phyloP scores from a whole-genome alignment of 2,329 filamentous ascomycete species.

The Aureobasidium mangrovei region DNA sequence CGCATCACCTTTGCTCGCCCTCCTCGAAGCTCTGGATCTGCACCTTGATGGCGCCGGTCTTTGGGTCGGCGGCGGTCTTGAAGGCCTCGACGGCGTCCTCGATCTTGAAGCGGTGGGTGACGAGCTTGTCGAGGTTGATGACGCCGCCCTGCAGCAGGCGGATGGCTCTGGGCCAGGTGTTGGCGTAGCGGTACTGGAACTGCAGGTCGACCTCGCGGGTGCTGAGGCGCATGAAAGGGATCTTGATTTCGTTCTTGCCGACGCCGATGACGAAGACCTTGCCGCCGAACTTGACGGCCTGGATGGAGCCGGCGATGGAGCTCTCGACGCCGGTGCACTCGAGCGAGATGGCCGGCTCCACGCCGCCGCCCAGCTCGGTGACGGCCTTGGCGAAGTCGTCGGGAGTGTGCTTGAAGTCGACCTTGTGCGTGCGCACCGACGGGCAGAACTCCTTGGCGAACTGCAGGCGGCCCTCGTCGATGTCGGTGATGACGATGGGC shows the following conservation, averaged over 20 bases:
- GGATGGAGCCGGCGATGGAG: constrained; percentile 77
- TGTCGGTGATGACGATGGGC: constrained; percentile 89
- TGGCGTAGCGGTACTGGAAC: constrained; percentile 93
- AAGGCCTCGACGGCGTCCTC: constrained; percentile 88
- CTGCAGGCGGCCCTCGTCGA: constrained; percentile 72
- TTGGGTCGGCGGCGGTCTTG: constrained; percentile 76
- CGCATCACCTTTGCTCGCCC: constrained; percentile 21
- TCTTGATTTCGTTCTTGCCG: constrained; percentile 87
- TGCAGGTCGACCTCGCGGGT: constrained; percentile 89
- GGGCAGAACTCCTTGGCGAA: constrained; percentile 83
- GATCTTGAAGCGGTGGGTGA: constrained; percentile 78
- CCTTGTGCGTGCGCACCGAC: constrained; percentile 69
- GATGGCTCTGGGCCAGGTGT: constrained; percentile 93
- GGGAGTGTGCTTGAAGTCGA: constrained; percentile 52
- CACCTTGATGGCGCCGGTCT: constrained; percentile 95
- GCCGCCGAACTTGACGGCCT: constrained; percentile 86
- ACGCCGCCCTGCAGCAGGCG: constrained; percentile 76
- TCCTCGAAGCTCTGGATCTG: constrained; percentile 66
- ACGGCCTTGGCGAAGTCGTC: constrained; percentile 65
- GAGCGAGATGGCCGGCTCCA: constrained; percentile 73
- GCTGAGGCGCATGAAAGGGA: constrained; percentile 89
- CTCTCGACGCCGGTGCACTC: constrained; percentile 95
- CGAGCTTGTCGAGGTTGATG: constrained; percentile 69
- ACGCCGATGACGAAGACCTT: constrained; percentile 97
- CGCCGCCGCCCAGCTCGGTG: constrained; percentile 61